Conservation (phyloP, 1,284 basidiomycete genomes). For the Cutaneotrichosporon cavernicola region DNA sequence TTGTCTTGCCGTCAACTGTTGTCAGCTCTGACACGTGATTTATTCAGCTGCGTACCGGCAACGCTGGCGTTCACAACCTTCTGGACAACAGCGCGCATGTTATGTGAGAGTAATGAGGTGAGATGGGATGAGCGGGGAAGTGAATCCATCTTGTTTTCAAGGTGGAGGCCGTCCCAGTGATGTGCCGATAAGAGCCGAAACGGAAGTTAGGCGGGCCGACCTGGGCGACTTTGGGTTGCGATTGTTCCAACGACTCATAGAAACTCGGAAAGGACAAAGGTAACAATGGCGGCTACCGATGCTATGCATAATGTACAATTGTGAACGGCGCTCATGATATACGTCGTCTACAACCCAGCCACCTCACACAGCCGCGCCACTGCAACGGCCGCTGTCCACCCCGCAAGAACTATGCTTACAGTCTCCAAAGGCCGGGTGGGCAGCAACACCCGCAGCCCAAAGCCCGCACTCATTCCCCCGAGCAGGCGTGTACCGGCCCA, state of each 20-base stretch:
- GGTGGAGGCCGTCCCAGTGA: background rate
- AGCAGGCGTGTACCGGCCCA: slow-evolving; percentile 81
- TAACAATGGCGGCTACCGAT: background rate
- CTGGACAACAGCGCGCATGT: slow-evolving; percentile 53
- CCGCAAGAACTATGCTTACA: slow-evolving; percentile 69
- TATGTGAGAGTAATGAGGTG: background rate
- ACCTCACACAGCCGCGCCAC: background rate
- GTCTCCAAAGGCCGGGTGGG: slow-evolving; percentile 65
- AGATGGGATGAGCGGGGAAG: background rate
- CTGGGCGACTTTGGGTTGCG: background rate
- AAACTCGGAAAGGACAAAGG: too few relatives aligned
- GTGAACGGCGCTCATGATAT: background rate
- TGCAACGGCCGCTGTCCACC: slow-evolving; percentile 67
- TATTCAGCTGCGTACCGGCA: slow-evolving; percentile 32
- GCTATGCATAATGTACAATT: slow-evolving; percentile 3
- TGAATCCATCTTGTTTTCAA: background rate
- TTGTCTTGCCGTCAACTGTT: slow-evolving; percentile 51
- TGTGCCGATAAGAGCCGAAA: slow-evolving; percentile 1
- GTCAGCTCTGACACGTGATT: slow-evolving; percentile 10
- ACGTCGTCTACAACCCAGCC: background rate
- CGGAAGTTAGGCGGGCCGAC: background rate
- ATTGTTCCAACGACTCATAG: background rate
- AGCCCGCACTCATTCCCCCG: slow-evolving; percentile 77
- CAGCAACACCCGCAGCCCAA: slow-evolving; percentile 59
- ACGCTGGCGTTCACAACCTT: slow-evolving; percentile 49